These are phyloP conservation scores for Cyberlindnera mississippiensis DNA, from an alignment of 805 yeast genomes.

Conservation along the genomic window DNA sequence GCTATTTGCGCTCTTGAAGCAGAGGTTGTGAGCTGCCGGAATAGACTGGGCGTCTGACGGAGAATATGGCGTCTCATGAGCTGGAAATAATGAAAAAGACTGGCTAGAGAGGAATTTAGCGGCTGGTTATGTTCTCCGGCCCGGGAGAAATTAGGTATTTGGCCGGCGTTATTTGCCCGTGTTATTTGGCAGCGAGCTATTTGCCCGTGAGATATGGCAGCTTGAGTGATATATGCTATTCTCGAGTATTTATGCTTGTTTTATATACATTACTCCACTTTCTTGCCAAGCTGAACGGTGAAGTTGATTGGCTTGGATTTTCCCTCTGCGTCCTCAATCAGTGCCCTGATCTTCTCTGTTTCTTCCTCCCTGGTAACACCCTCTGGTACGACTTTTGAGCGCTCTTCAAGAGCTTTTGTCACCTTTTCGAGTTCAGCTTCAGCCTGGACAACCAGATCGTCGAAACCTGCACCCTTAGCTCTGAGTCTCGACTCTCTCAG, in stretches of 20 bases:
- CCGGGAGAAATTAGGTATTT: too few relatives aligned
- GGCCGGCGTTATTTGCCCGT: too few relatives aligned
- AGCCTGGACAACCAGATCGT: conserved; percentile 57
- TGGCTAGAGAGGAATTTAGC: too few relatives aligned
- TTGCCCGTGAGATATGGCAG: too few relatives aligned
- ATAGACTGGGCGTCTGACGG: not conserved
- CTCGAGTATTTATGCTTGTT: not conserved
- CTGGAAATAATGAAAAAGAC: too few relatives aligned
- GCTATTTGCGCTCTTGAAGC: too few relatives aligned
- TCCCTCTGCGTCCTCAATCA: conserved; percentile 1
- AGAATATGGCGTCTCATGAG: not conserved
- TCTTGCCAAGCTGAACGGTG: conserved; percentile 13
- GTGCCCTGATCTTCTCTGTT: conserved; percentile 15
- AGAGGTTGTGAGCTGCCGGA: not conserved
- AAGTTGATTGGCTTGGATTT: conserved; percentile 9
- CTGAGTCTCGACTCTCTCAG: conserved; percentile 67
- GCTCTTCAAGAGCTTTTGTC: conserved; percentile 19
- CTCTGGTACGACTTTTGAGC: conserved; percentile 15
- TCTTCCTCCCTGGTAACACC: conserved; percentile 10
- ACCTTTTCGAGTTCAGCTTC: conserved; percentile 63
- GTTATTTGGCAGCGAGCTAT: too few relatives aligned
- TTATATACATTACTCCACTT: conserved; percentile 1
- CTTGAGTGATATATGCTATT: too few relatives aligned
- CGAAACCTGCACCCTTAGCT: conserved; percentile 63
- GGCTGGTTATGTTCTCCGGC: too few relatives aligned